Percentiles rank a stretch among this genome's conserved stretches.
Evolutionary conservation across 2,329 filamentous ascomycete species (phyloP).

Genomic region (Xylaria sp.): DNA sequence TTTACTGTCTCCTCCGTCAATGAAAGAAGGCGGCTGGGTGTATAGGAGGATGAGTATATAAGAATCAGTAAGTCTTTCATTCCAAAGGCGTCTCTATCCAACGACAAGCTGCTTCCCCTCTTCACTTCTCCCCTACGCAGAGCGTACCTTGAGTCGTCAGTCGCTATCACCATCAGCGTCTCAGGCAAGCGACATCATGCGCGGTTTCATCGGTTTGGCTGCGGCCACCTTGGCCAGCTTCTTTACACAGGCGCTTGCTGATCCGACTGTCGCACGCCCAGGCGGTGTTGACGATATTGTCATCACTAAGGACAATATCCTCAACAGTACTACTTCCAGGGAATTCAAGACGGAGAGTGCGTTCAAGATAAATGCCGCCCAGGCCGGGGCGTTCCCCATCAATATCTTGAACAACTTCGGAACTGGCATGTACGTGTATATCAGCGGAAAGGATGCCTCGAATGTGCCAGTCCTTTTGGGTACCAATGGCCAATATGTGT

Average conservation of each 20-base stretch:
- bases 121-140: not conserved
- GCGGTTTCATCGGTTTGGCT: conserved; percentile 31
- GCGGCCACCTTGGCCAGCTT: conserved; percentile 32
- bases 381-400: conserved; percentile 27
- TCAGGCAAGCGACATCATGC: conserved; percentile 29
- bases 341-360: not conserved
- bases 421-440: conserved; percentile 33
- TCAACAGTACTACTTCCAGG: conserved; percentile 29
- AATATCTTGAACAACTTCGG: conserved; percentile 34
- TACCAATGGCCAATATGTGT: conserved; percentile 31
- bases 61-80: not conserved
- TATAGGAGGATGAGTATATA: conserved; percentile 23
- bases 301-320: conserved; percentile 32
- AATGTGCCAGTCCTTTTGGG: conserved; percentile 27
- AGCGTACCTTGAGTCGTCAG: not conserved
- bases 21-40: not conserved
- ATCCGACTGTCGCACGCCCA: conserved; percentile 28
- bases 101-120: conserved; percentile 11
- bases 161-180: not conserved
- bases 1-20: not conserved
- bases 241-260: conserved; percentile 27
- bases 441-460: conserved; percentile 26
- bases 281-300: conserved; percentile 31
- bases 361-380: conserved; percentile 11
- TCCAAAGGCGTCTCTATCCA: not conserved